Percentiles rank a stretch among this genome's conserved stretches.
Conservation (phyloP, 441 rosid species). For the Brassica balearica region DNA sequence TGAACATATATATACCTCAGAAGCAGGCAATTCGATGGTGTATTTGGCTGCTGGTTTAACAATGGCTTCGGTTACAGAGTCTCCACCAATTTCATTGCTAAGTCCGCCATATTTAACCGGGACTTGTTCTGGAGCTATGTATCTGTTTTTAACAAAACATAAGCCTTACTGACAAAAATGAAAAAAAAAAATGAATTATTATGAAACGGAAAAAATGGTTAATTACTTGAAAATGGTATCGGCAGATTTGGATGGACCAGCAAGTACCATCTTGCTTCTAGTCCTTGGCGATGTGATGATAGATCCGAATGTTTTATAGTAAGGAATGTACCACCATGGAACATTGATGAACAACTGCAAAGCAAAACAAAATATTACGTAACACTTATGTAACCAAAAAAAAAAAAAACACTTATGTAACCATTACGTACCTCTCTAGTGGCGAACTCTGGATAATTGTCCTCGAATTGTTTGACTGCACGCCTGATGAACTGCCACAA, state of each 20-base stretch:
- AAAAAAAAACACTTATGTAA: not conserved
- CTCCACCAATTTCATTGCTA: conserved; percentile 56
- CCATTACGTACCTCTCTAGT: conserved; percentile 50
- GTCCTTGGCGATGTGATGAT: conserved; percentile 46
- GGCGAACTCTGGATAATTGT: conserved; percentile 58
- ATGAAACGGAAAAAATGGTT: not conserved
- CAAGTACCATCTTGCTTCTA: conserved; percentile 71
- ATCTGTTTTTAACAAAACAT: conserved; percentile 39
- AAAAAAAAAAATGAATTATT: too few relatives aligned
- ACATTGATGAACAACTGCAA: conserved; percentile 51
- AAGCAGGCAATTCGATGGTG: conserved; percentile 55
- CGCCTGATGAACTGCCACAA: conserved; percentile 52
- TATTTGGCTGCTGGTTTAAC: conserved; percentile 63
- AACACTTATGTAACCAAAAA: not conserved
- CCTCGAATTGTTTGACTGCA: conserved; percentile 53
- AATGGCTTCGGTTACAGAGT: conserved; percentile 48
- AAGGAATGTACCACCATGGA: conserved; percentile 57
- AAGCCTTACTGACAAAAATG: not conserved
- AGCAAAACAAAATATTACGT: not conserved
- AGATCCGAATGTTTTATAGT: conserved; percentile 49
- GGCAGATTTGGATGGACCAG: conserved; percentile 68
- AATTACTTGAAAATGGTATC: conserved; percentile 63
- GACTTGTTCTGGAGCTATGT: conserved; percentile 68
- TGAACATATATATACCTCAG: conserved; percentile 49
- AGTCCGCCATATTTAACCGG: conserved; percentile 76